phyloP scores from a whole-genome alignment of 2,329 filamentous ascomycete species.

The Aspergillus brunneoviolaceus region DNA sequence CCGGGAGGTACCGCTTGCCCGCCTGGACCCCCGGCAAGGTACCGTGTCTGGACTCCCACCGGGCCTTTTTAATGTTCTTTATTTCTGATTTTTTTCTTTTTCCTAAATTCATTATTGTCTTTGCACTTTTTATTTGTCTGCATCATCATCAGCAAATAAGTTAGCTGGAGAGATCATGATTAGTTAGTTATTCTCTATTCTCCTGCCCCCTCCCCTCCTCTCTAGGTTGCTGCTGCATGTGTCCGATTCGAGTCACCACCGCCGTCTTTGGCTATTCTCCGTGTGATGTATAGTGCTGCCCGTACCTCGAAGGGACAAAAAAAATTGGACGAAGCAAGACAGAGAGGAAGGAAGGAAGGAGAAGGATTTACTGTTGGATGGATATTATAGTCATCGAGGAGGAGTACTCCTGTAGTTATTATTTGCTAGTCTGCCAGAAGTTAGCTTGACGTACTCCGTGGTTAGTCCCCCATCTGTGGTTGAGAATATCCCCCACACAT shows the following conservation, averaged over 20 bases:
- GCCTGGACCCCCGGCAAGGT: background rate
- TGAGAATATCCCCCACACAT: too few relatives aligned
- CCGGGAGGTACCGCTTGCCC: background rate
- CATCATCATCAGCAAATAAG: background rate
- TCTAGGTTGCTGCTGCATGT: conserved; percentile 22
- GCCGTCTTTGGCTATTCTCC: background rate
- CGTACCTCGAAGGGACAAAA: background rate
- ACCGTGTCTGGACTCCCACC: background rate
- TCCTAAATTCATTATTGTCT: background rate
- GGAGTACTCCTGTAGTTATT: too few relatives aligned
- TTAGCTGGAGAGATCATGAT: background rate
- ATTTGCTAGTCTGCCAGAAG: too few relatives aligned
- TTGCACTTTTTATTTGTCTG: background rate
- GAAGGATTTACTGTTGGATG: too few relatives aligned
- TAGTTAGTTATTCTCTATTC: background rate
- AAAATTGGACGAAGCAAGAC: too few relatives aligned
- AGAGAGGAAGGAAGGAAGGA: too few relatives aligned
- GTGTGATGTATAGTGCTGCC: background rate
- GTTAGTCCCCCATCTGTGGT: too few relatives aligned
- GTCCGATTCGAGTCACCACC: conserved; percentile 32
- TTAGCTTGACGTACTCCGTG: too few relatives aligned
- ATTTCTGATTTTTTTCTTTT: background rate
- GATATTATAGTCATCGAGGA: too few relatives aligned
- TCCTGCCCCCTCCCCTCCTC: conserved; percentile 1
- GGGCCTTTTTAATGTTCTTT: too few relatives aligned